phyloP scores from a whole-genome alignment of 2,329 filamentous ascomycete genomes.

The Penicillium expansum region DNA sequence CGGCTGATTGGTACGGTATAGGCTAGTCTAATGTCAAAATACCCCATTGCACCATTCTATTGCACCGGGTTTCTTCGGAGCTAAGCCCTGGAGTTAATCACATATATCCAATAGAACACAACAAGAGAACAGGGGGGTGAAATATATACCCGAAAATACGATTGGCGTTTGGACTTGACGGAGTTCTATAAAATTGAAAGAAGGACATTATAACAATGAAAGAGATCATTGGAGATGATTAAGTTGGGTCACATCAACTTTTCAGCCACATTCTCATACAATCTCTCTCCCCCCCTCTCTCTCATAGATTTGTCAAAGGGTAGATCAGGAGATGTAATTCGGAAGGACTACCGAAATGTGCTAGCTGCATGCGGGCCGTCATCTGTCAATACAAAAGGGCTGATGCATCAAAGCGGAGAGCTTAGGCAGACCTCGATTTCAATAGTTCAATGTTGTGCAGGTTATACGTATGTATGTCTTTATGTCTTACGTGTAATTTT shows the following conservation, averaged over 20 bases:
- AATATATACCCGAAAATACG: conserved; percentile 4
- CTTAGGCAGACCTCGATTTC: not conserved
- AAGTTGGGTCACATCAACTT: not conserved
- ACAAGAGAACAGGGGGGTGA: conserved; percentile 8
- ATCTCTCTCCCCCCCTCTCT: not conserved
- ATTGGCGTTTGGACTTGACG: conserved; percentile 9
- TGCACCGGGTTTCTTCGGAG: conserved; percentile 11
- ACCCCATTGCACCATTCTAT: not conserved
- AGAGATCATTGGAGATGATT: not conserved
- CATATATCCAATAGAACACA: conserved; percentile 4
- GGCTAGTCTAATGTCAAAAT: conserved; percentile 9
- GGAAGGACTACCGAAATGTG: not conserved
- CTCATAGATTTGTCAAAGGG: not conserved
- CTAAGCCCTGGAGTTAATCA: conserved; percentile 17
- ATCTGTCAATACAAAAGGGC: not conserved
- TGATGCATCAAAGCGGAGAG: conserved; percentile 6
- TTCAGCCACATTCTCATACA: not conserved
- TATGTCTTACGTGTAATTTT: too few species aligned
- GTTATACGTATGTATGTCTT: too few species aligned
- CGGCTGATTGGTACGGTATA: conserved; percentile 10
- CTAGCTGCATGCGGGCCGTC: conserved; percentile 15
- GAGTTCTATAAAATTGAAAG: not conserved
- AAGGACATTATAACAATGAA: not conserved
- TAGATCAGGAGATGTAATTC: conserved; percentile 2
- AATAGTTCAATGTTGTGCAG: not conserved